Evolutionary conservation across 495 filamentous ascomycete species (phyloP).

Genomic region (Rostrohypoxylon terebratum): DNA sequence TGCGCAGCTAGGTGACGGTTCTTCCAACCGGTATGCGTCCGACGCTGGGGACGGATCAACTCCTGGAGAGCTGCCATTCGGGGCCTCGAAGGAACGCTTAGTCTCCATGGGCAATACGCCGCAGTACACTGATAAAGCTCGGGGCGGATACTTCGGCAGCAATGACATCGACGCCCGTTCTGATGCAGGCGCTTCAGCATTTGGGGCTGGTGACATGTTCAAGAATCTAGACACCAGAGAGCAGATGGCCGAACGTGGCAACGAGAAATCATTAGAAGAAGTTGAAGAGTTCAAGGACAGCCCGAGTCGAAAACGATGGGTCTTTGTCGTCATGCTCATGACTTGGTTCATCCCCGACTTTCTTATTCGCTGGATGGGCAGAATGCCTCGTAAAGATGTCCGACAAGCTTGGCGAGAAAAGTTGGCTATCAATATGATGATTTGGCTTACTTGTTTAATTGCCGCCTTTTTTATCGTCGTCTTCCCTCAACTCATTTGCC

Average conservation of each 20-base stretch:
- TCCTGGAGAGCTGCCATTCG: constrained; percentile 60
- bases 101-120: constrained; percentile 68
- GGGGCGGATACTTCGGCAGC: constrained; percentile 83
- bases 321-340: constrained; percentile 84
- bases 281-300: constrained; percentile 85
- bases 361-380: constrained; percentile 77
- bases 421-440: constrained; percentile 96
- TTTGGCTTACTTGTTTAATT: constrained; percentile 86
- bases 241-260: constrained; percentile 95
- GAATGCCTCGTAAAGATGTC: constrained; percentile 94
- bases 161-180: constrained; percentile 87
- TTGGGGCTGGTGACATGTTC: constrained; percentile 96
- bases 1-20: constrained; percentile 75
- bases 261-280: constrained; percentile 89
- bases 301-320: constrained; percentile 89
- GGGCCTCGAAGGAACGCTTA: constrained; percentile 78
- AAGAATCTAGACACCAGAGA: constrained; percentile 92
- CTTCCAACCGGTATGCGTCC: constrained; percentile 63
- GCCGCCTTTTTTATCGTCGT: constrained; percentile 89
- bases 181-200: constrained; percentile 88
- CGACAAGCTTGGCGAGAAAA: constrained; percentile 96
- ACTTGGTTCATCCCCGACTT: constrained; percentile 93
- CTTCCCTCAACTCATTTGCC: constrained; percentile 91
- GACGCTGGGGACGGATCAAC: constrained; percentile 57
- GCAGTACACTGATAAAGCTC: constrained; percentile 77